A percentile compares a stretch with the other conserved stretches of the same genome.
These are phyloP conservation scores for Coniosporium tulheliwenetii DNA, from an alignment of 2,329 filamentous ascomycete genomes.

Conservation along the genomic window DNA sequence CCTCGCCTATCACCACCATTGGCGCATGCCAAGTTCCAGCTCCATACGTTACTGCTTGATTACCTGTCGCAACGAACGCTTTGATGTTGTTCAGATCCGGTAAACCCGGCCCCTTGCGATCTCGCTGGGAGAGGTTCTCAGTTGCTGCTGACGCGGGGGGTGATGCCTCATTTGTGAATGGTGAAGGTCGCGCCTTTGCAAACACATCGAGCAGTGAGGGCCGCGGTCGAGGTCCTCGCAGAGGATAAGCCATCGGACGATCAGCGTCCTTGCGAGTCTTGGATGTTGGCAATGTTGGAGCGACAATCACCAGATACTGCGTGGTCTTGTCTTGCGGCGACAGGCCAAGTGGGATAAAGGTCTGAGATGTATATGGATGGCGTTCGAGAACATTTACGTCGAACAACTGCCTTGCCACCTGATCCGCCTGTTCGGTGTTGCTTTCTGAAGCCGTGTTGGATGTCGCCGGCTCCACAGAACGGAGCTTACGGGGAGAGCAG, in stretches of 20 bases:
- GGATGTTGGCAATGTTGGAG: constrained; percentile 51
- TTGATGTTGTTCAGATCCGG: constrained; percentile 57
- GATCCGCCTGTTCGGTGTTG: constrained; percentile 10
- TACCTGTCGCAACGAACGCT: constrained; percentile 64
- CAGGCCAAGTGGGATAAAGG: constrained; percentile 64
- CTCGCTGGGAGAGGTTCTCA: constrained; percentile 7
- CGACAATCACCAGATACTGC: constrained; percentile 74
- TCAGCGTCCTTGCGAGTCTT: constrained; percentile 10
- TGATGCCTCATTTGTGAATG: constrained; percentile 34
- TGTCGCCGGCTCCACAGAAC: constrained; percentile 12
- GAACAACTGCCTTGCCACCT: constrained; percentile 30
- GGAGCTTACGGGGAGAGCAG: constrained; percentile 51
- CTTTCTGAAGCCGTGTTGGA: constrained; percentile 14
- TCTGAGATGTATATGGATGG: constrained; percentile 89
- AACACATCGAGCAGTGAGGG: constrained; percentile 22
- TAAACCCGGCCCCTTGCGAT: constrained; percentile 36
- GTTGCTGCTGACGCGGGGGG: constrained; percentile 9
- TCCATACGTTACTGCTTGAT: constrained; percentile 81
- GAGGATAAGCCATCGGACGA: constrained; percentile 22
- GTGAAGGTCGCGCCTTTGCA: constrained; percentile 22
- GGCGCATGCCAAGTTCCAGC: constrained; percentile 93
- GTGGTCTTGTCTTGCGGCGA: constrained; percentile 27
- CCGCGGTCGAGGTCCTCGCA: constrained; percentile 10
- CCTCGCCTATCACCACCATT: constrained; percentile 69
- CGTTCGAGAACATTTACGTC: constrained; percentile 64